A percentile compares a stretch with the other conserved stretches of the same genome.
Evolutionary conservation across 2,329 filamentous ascomycete genomes (phyloP).

Genomic region (Ceratocystis cubensis): DNA sequence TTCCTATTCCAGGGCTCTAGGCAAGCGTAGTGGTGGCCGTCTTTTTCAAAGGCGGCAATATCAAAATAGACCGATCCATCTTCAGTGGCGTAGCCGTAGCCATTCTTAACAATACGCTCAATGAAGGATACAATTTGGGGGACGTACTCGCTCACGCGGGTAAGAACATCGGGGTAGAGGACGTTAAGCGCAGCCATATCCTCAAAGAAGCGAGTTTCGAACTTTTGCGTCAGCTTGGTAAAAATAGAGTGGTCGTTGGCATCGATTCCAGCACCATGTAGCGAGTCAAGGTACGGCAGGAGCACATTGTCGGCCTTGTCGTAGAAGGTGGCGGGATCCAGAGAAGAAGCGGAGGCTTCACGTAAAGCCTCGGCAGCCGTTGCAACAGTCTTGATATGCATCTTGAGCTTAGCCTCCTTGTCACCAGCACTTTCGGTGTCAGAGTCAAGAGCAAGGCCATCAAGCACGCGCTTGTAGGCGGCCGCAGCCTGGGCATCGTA

Average conservation of each 20-base stretch:
- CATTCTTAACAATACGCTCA: slow-evolving; percentile 67
- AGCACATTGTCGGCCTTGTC: slow-evolving; percentile 53
- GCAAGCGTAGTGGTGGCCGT: slow-evolving; percentile 73
- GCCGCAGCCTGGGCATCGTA: slow-evolving; percentile 39
- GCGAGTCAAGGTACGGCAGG: slow-evolving; percentile 66
- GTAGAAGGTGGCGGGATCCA: slow-evolving; percentile 39
- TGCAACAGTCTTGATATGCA: slow-evolving; percentile 61
- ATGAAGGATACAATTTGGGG: slow-evolving; percentile 79
- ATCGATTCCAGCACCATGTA: slow-evolving; percentile 50
- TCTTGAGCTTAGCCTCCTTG: slow-evolving; percentile 75
- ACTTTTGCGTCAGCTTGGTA: slow-evolving; percentile 71
- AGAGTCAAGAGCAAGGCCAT: slow-evolving; percentile 42
- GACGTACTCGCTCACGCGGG: slow-evolving; percentile 85
- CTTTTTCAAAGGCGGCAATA: slow-evolving; percentile 70
- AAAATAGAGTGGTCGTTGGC: slow-evolving; percentile 60
- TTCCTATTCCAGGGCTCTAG: slow-evolving; percentile 75
- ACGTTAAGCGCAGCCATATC: slow-evolving; percentile 85
- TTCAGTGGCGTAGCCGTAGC: slow-evolving; percentile 61
- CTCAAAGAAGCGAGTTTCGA: slow-evolving; percentile 75
- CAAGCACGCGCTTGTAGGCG: slow-evolving; percentile 42
- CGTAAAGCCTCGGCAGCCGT: slow-evolving; percentile 31
- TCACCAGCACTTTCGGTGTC: slow-evolving; percentile 52
- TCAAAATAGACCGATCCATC: slow-evolving; percentile 93
- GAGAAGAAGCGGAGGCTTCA: slow-evolving; percentile 28
- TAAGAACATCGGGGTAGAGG: slow-evolving; percentile 65